A percentile compares a stretch with the other conserved stretches of the same genome.
phyloP scores from a whole-genome alignment of 2,329 filamentous ascomycete genomes.

The Fusarium lyarnte region DNA sequence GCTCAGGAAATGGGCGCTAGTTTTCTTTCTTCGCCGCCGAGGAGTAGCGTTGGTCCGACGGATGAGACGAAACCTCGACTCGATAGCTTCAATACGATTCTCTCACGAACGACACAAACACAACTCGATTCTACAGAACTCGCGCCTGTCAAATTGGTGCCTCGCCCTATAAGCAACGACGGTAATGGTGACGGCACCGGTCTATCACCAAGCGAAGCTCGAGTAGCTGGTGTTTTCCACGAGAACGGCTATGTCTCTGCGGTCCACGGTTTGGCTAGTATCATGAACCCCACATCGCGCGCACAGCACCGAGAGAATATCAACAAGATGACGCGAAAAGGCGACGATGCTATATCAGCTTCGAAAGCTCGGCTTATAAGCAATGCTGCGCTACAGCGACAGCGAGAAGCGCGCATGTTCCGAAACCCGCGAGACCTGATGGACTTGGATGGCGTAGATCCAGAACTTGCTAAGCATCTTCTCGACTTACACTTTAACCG shows the following conservation, averaged over 20 bases:
- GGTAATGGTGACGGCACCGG: slow-evolving; percentile 43
- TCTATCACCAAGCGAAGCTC: slow-evolving; percentile 48
- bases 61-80: slow-evolving; percentile 41
- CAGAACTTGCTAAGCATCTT: slow-evolving; percentile 50
- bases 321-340: slow-evolving; percentile 41
- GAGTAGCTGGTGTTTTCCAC: slow-evolving; percentile 49
- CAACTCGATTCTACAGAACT: slow-evolving; percentile 26
- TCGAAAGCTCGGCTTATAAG: slow-evolving; percentile 49
- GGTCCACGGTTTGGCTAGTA: slow-evolving; percentile 49
- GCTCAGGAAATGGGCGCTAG: slow-evolving; percentile 42
- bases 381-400: slow-evolving; percentile 48
- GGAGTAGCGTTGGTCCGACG: slow-evolving; percentile 42
- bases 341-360: slow-evolving; percentile 42
- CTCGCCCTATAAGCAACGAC: slow-evolving; percentile 43
- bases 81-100: slow-evolving; percentile 38
- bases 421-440: slow-evolving; percentile 44
- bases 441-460: slow-evolving; percentile 48
- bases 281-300: slow-evolving; percentile 47
- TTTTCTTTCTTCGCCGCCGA: slow-evolving; percentile 42
- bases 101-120: slow-evolving; percentile 30
- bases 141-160: slow-evolving; percentile 29
- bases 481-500: slow-evolving; percentile 52
- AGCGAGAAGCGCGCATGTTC: slow-evolving; percentile 46
- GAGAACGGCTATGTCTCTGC: slow-evolving; percentile 49
- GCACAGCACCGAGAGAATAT: slow-evolving; percentile 44